Evolutionary conservation across 495 filamentous ascomycete genomes (phyloP).

Genomic region (Neurospora tetrasperma): DNA sequence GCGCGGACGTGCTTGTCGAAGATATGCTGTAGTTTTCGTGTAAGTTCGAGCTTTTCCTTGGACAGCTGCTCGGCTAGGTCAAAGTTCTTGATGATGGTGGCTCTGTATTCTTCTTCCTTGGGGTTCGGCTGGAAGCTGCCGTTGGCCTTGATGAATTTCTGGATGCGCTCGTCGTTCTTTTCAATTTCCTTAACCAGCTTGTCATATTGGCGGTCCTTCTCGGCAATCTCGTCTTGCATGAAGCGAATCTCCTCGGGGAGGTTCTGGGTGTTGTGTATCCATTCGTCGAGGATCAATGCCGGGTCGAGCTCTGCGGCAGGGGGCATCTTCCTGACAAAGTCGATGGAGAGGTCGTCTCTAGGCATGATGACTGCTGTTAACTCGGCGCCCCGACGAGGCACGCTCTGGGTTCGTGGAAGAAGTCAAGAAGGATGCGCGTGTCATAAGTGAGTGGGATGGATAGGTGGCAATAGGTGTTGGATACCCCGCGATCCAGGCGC

Average conservation of each 20-base stretch:
- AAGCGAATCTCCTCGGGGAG: conserved; percentile 85
- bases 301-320: conserved; percentile 55
- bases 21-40: conserved; percentile 63
- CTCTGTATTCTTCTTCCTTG: conserved; percentile 68
- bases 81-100: conserved; percentile 60
- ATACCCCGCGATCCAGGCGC: not conserved
- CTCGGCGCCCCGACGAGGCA: conserved; percentile 10
- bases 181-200: conserved; percentile 65
- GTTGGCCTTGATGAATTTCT: conserved; percentile 81
- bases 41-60: conserved; percentile 75
- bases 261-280: conserved; percentile 77
- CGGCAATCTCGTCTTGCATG: conserved; percentile 86
- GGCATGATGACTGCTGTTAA: conserved; percentile 40
- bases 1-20: conserved; percentile 84
- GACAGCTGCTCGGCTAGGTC: conserved; percentile 63
- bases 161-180: conserved; percentile 67
- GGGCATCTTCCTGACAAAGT: conserved; percentile 44
- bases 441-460: not conserved
- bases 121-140: conserved; percentile 74
- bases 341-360: conserved; percentile 53
- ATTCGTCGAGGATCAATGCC: conserved; percentile 84
- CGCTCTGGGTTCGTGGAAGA: not conserved
- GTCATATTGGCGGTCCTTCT: conserved; percentile 73
- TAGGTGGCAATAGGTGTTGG: not conserved
- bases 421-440: not conserved